A percentile compares a stretch with the other conserved stretches of the same genome.
Evolutionary conservation across 2,329 filamentous ascomycete genomes (phyloP).

Genomic region (Penicillium sp.): DNA sequence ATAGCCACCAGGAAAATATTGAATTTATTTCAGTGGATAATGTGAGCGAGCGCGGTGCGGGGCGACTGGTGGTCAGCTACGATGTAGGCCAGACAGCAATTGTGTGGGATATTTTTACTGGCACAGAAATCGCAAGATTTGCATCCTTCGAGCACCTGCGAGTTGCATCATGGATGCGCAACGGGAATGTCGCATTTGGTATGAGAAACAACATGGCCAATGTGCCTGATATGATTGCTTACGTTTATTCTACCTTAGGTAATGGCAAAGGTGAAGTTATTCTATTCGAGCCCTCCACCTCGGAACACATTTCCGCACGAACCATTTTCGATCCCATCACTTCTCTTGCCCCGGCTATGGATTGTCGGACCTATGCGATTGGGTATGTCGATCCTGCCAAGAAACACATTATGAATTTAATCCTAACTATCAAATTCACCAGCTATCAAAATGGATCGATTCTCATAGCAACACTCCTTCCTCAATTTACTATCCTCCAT

Average conservation of each 20-base stretch:
- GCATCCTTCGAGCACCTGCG: conserved; percentile 84
- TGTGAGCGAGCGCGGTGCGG: conserved; percentile 80
- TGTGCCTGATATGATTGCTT: conserved; percentile 1
- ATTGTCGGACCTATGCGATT: conserved; percentile 94
- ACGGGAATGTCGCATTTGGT: conserved; percentile 97
- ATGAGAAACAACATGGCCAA: conserved; percentile 34
- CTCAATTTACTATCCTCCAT: conserved; percentile 90
- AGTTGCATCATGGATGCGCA: conserved; percentile 91
- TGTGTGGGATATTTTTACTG: conserved; percentile 93
- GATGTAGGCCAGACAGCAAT: conserved; percentile 89
- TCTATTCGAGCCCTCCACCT: conserved; percentile 88
- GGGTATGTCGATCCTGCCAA: conserved; percentile 62
- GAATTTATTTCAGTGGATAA: conserved; percentile 86
- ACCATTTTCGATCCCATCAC: conserved; percentile 96
- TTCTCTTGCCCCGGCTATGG: conserved; percentile 82
- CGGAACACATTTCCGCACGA: conserved; percentile 85
- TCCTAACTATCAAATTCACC: background rate
- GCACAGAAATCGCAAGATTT: conserved; percentile 88
- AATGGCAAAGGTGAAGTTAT: conserved; percentile 92
- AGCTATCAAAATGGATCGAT: conserved; percentile 96
- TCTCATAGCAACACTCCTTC: conserved; percentile 83
- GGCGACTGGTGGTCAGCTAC: conserved; percentile 87
- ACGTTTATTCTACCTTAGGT: conserved; percentile 54
- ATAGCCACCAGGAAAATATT: conserved; percentile 79
- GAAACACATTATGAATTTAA: no score